Base-by-base conservation (phyloP, 306 rosid species). In the Echinosophora koreensis region DNA sequence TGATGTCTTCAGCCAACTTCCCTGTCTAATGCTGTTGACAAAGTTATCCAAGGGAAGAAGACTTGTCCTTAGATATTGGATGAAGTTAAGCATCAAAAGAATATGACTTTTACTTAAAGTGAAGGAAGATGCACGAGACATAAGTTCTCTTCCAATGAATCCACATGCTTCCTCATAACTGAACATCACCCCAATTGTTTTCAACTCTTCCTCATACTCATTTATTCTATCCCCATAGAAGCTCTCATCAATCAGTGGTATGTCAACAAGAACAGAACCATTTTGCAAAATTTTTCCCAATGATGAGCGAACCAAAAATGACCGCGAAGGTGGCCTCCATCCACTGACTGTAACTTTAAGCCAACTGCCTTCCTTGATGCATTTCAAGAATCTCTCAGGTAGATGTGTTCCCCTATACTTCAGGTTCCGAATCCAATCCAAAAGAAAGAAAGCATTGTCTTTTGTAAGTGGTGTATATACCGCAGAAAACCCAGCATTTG, bases 301-400 rank as follows among this genome's bases (percentile, higher is more conserved):
- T 9, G 84, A 76, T 8, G 92, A 81, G 71, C 70, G 28, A 58
- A 84, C 78, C 8, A 89, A 63, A 80, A 93, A 91, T 54, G 93
- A 87, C 77, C 81, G 79, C 0, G 89, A 81, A 47, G 97, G 97
- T 35, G 96, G 88, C 69, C 87, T 84, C 55, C 63, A 78, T 57
- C 86, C 91, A 69, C 65, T 76, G 77, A 77, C 60, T 8, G 90
- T 87, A 60, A 84, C 85, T 67, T 78, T 87, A 30, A 93, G 85
- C 93, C 96, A 91, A 37, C 80, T 59, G 5, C 98, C 97, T 57
- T 82, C 90, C 84, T 77, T 84, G 62, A 91, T 77, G 82, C 83
- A 77, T 3, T 59, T 69, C 83, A 88, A 72, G 59, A 93, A 90
- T 56, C 50, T 86, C 55, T 8, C 34, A 0, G 93, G 89, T 14